phyloP scores from a whole-genome alignment of 2,329 filamentous ascomycete genomes.

The Sclerotinia trifoliorum region DNA sequence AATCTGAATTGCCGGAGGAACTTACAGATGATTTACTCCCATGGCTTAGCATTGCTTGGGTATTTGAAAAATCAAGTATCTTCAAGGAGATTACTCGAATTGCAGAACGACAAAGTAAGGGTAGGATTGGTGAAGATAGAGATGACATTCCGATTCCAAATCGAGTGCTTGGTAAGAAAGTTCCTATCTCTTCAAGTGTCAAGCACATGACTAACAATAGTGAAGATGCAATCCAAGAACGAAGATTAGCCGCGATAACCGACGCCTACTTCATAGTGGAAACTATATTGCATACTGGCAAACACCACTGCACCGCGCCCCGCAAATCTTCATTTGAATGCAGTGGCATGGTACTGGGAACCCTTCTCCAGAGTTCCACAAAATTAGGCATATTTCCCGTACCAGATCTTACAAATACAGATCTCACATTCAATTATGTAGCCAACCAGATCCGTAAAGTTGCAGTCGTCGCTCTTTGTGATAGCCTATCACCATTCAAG shows the following conservation, averaged over 20 bases:
- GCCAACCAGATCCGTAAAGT: slow-evolving; percentile 5
- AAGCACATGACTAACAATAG: background rate
- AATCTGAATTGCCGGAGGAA: background rate
- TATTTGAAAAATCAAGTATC: slow-evolving; percentile 13
- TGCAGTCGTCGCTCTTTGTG: slow-evolving; percentile 12
- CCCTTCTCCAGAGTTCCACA: slow-evolving; percentile 4
- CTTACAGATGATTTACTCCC: background rate
- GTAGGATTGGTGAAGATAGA: slow-evolving; percentile 9
- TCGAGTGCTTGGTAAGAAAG: slow-evolving; percentile 14
- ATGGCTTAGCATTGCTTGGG: slow-evolving; percentile 21
- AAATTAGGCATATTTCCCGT: slow-evolving; percentile 19
- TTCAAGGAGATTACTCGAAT: slow-evolving; percentile 9
- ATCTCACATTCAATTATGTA: slow-evolving; percentile 4
- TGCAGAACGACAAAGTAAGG: slow-evolving; percentile 16
- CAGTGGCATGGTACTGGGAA: slow-evolving; percentile 14
- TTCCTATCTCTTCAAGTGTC: too few relatives aligned
- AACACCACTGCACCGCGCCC: slow-evolving; percentile 9
- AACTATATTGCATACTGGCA: slow-evolving; percentile 1
- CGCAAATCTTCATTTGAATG: slow-evolving; percentile 3
- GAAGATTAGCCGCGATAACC: slow-evolving; percentile 1
- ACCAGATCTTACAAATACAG: background rate
- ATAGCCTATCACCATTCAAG: slow-evolving; percentile 11
- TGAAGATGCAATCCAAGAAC: slow-evolving; percentile 19
- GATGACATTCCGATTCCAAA: slow-evolving; percentile 19
- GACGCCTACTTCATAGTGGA: slow-evolving; percentile 11